Conservation (phyloP, 257 asterid species). For the Solanum paucissectum region DNA sequence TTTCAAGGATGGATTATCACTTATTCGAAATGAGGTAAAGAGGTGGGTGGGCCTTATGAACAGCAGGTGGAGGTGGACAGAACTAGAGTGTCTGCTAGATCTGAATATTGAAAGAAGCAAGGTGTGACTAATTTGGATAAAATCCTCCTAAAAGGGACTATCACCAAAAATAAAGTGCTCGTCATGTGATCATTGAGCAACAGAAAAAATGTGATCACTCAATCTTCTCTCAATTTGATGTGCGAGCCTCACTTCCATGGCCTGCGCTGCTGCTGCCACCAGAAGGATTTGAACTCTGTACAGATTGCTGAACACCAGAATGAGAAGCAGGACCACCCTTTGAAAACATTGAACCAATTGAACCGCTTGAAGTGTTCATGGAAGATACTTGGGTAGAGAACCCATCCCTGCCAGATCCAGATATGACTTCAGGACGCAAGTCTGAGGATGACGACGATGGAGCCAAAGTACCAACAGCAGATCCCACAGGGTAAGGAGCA, state of each 20-base stretch:
- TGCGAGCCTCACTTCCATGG: slow-evolving; percentile 37
- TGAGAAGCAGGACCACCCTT: slow-evolving; percentile 29
- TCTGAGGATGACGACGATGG: slow-evolving; percentile 34
- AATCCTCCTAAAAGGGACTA: slow-evolving; percentile 19
- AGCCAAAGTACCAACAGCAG: slow-evolving; percentile 59
- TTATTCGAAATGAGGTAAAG: slow-evolving; percentile 29
- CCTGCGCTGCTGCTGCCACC: slow-evolving; percentile 10
- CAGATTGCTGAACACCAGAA: slow-evolving; percentile 31
- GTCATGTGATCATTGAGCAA: slow-evolving; percentile 1
- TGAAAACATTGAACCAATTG: slow-evolving; percentile 42
- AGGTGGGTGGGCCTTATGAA: slow-evolving; percentile 29
- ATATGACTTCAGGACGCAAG: slow-evolving; percentile 24
- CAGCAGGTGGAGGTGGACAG: slow-evolving; percentile 24
- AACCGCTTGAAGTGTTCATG: slow-evolving; percentile 11
- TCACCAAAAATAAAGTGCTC: slow-evolving; percentile 27
- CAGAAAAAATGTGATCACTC: slow-evolving; percentile 12
- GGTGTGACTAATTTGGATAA: slow-evolving; percentile 19
- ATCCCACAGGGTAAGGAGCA: slow-evolving; percentile 85
- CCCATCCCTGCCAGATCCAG: slow-evolving; percentile 20
- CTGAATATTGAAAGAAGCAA: slow-evolving; percentile 20
- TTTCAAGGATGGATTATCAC: slow-evolving; percentile 13
- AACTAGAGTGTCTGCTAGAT: slow-evolving; percentile 25
- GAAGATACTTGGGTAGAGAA: slow-evolving; percentile 21
- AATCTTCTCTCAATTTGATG: slow-evolving; percentile 37
- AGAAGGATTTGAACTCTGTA: slow-evolving; percentile 23